Base-by-base conservation (phyloP, 148 eudicot genomes). In the Fagopyrum tataricum region DNA sequence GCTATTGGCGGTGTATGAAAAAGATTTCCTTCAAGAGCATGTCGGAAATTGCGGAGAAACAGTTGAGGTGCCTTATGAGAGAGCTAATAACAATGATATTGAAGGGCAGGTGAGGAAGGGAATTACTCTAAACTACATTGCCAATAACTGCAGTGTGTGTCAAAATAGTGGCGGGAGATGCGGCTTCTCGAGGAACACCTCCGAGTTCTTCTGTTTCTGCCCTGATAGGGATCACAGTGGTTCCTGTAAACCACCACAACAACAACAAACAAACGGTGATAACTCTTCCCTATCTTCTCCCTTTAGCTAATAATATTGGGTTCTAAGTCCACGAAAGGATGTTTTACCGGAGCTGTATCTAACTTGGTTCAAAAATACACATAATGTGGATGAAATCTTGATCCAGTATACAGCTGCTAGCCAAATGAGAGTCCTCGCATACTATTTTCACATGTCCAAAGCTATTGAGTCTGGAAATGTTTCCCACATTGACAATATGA, bases 151-250 rank as follows among this genome's bases (percentile, higher is more conserved):
- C 64, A 73, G 23, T 49, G 31, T 20, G 12, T 62, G 79, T 26
- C 10, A 2, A 2, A 43, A 13, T 8, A 77, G 79, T 7, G 76
- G 71, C 4, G 75, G 79, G 71, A 43, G 64, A 24, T 72, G 79
- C 18, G 76, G 76, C 11, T 31, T 51, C 14, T 3, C 8, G 17
- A 2, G n/a, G 21, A 37, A 4, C 64, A 41, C 11, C 31, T 41
- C 66, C 5, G 2, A 12, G 23, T 72, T 72, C 48, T 40, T 10
- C 13, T 72, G 75, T 20, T 53, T 37, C 31, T 72, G 75, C 64
- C 44, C 66, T 72, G 75, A 72, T 53, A 39, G 75, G 67, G 26
- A 39, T 72, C 75, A 72, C 59, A 17, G 21, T 14, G 47, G 9
- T 4, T 3, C 0, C 14, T 72, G 75, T 26, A 64, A 72, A 52